Base-by-base conservation (phyloP, 345 rosid species). In the Lagerstroemia speciosa region DNA sequence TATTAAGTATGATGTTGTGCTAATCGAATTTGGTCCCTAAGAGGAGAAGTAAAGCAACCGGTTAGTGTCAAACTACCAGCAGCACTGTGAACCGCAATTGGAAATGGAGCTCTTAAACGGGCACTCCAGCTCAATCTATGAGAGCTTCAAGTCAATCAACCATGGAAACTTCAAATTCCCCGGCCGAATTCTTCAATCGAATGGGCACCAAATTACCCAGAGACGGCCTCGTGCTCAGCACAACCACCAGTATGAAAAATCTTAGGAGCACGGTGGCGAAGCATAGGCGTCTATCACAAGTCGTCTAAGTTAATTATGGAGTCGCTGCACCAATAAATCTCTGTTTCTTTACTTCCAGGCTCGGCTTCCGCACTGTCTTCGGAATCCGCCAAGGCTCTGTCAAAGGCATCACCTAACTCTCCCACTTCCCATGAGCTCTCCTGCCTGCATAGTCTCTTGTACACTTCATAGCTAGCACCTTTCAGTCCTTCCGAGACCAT, bases 401-500 rank as follows among this genome's bases (percentile, higher is more conserved):
- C 92, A 22, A 91, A 74, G 30, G 94, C 77, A 67, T 88, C 82
- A 0, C 86, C 89, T 70, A 91, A 80, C 58, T 77, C 82, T 26
- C 77, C 69, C 61, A 2, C 32, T 58, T 89, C 90, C 94, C 91
- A 93, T 8, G 78, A 78, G 45, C 93, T 88, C 70, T 77, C 90
- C 72, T 74, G 77, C 52, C 76, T 77, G 78, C 97, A 91, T n/a
- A 84, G 86, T 79, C 80, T 82, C 72, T 70, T 70, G 79, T 91
- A 91, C 22, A 79, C 73, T 64, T 72, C 81, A 30, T 86, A 93
- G 34, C 83, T 79, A 1, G 92, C 74, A 16, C 78, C 92, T 78
- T 82, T 84, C 32, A 85, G 27, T 46, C 98, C 98, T 76, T 85
- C 87, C 0, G 88, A 79, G 14, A 88, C 91, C 81, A 88, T 76